Percentiles rank a stretch among this genome's conserved stretches.
Conservation (phyloP, 768 basidiomycete species). For the Russula dissimulans region DNA sequence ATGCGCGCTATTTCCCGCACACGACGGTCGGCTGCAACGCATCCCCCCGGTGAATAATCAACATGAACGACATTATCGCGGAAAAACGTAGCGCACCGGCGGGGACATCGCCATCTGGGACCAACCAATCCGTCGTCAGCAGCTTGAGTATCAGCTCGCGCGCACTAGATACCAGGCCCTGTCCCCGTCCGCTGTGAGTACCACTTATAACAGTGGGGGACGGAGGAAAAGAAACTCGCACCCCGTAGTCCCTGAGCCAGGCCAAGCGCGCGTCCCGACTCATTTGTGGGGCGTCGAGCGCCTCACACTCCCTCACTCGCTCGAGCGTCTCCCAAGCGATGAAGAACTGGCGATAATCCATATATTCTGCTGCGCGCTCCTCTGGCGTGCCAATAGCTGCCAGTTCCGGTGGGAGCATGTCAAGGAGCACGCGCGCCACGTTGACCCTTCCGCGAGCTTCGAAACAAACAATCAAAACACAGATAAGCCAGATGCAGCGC, state of each 20-base stretch:
- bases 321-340: constrained; percentile 60
- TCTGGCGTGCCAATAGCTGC: constrained; percentile 56
- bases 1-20: constrained; percentile 67
- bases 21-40: constrained; percentile 40
- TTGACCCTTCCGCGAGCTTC: constrained; percentile 73
- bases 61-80: not conserved
- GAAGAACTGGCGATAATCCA: constrained; percentile 78
- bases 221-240: constrained; percentile 21
- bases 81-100: not conserved
- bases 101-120: constrained; percentile 38
- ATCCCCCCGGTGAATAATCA: not conserved
- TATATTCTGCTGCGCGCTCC: constrained; percentile 61
- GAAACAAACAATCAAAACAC: not conserved
- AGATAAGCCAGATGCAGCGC: not conserved
- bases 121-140: constrained; percentile 71
- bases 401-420: constrained; percentile 55
- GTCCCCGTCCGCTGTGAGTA: not conserved
- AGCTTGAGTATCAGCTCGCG: constrained; percentile 59
- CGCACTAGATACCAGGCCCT: constrained; percentile 56
- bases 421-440: constrained; percentile 51
- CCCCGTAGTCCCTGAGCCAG: constrained; percentile 63
- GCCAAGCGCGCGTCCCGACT: constrained; percentile 46
- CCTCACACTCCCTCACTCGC: constrained; percentile 50
- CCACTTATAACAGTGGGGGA: not conserved
- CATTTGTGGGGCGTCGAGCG: constrained; percentile 47